phyloP scores from a whole-genome alignment of 225 moss, liverwort and hornwort species.

The Polytrichum formosum region DNA sequence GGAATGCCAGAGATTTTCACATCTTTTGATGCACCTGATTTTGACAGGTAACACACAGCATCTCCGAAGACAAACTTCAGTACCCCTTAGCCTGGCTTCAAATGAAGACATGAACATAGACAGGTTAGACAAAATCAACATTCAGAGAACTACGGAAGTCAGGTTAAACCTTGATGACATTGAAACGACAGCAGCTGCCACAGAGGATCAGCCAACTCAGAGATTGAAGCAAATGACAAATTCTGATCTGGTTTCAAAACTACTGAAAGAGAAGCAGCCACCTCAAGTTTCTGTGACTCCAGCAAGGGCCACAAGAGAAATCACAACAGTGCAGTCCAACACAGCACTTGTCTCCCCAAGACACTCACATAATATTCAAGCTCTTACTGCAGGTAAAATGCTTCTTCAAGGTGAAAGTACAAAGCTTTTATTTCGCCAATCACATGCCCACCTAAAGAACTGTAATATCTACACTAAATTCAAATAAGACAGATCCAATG shows the following conservation, averaged over 20 bases:
- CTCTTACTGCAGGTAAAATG: slow-evolving; percentile 19
- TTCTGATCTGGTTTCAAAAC: slow-evolving; percentile 8
- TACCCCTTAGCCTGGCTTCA: slow-evolving; percentile 15
- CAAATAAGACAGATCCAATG: no score
- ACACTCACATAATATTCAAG: slow-evolving; percentile 15
- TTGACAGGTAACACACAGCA: slow-evolving; percentile 16
- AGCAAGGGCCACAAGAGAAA: slow-evolving; percentile 12
- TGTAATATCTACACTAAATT: no score
- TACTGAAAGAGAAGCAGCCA: slow-evolving; percentile 15
- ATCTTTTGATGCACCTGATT: no score
- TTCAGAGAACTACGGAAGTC: slow-evolving; percentile 22
- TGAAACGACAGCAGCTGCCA: slow-evolving; percentile 31
- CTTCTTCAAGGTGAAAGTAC: neutral
- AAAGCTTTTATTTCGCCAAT: no score
- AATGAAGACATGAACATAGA: slow-evolving; percentile 14
- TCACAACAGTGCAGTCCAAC: slow-evolving; percentile 11
- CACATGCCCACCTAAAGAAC: no score
- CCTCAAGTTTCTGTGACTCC: slow-evolving; percentile 17
- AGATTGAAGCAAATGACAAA: slow-evolving; percentile 14
- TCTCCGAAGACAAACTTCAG: slow-evolving; percentile 17
- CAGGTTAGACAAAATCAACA: slow-evolving; percentile 20
- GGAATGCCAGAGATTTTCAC: no score
- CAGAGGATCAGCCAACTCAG: slow-evolving; percentile 20
- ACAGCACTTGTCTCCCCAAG: slow-evolving; percentile 16
- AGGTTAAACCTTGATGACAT: slow-evolving; percentile 42